Evolutionary conservation across 208 protist genomes (phyloP), one percentile per base, ranked within the genome.

Genomic region (Wallacemonas sp.): DNA sequence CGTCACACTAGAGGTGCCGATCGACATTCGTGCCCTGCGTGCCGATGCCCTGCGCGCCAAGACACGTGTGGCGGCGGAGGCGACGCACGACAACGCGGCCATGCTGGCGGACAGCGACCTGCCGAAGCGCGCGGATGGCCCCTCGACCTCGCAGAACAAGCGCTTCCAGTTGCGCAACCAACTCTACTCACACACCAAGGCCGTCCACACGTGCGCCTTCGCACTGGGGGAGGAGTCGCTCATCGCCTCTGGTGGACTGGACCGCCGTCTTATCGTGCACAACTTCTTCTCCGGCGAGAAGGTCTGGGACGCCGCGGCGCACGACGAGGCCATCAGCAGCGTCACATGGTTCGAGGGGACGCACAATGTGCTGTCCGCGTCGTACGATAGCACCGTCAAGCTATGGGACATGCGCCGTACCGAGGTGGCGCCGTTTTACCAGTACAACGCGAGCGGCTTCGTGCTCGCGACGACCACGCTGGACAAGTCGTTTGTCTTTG

Each of bases 311-410:
- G 76, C 83, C 25, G 59, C 57, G 23, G 86, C 78, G 11, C 90
- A 96, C 67, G 85, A 86, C 45, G 82, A 96, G 78, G 82, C 76
- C 31, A 74, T 93, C 26, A 84, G 79, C 33, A 84, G 92, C 63
- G 71, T 94, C 20, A 66, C 79, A 26, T 96, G 91, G 88, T 86
- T 96, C 74, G 82, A 87, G 48, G 72, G 80, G 61, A 83, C 76
- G n/a, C 63, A 77, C n/a, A 78, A 84, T 54, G 18, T 96, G 33
- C 81, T 96, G 7, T 90, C 85, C 48, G 91, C 84, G 11, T 94
- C 87, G 14, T 94, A 89, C 80, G 91, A 96, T 65, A 71, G 75
- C 46, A 94, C 87, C 23, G 87, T 93, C 52, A 92, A 84, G 75
- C 67, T 94, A 72, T 96, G 91, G 86, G 91, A 96, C 55, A 67